A percentile compares a stretch with the other conserved stretches of the same genome.
These are phyloP conservation scores for Kodamaea hsintzibuensis DNA, from an alignment of 805 yeast genomes.

Conservation along the genomic window DNA sequence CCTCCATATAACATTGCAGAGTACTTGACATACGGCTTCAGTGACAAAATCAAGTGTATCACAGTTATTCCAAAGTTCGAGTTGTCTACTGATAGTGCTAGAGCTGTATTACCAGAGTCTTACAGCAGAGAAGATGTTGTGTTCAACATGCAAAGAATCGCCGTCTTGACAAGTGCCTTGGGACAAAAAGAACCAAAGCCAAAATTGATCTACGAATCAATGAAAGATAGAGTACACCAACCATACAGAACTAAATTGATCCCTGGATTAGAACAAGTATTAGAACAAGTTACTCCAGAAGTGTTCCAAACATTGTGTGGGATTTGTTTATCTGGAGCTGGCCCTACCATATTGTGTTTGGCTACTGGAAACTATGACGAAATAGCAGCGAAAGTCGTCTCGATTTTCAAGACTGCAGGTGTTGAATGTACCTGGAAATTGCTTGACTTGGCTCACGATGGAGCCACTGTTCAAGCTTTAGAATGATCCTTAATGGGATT, in stretches of 20 bases:
- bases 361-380: conserved; percentile 86
- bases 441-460: conserved; percentile 84
- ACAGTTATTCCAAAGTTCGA: conserved; percentile 94
- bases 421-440: conserved; percentile 82
- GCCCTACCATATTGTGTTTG: conserved; percentile 92
- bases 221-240: conserved; percentile 96
- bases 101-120: conserved; percentile 83
- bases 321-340: conserved; percentile 95
- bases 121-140: conserved; percentile 82
- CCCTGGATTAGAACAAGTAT: conserved; percentile 85
- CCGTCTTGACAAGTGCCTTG: conserved; percentile 88
- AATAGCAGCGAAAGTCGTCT: conserved; percentile 76
- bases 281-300: conserved; percentile 76
- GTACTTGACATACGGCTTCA: conserved; percentile 84
- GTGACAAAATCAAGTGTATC: conserved; percentile 77
- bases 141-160: conserved; percentile 90
- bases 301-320: conserved; percentile 86
- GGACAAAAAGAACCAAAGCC: conserved; percentile 83
- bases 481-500: neutral
- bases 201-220: conserved; percentile 82
- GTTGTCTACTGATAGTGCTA: conserved; percentile 86
- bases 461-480: conserved; percentile 56
- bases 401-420: conserved; percentile 61
- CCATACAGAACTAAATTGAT: conserved; percentile 92
- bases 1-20: conserved; percentile 90